A percentile compares a stretch with the other conserved stretches of the same genome.
These are phyloP conservation scores for Citrus maxima DNA, from an alignment of 345 rosid genomes.

Conservation along the genomic window DNA sequence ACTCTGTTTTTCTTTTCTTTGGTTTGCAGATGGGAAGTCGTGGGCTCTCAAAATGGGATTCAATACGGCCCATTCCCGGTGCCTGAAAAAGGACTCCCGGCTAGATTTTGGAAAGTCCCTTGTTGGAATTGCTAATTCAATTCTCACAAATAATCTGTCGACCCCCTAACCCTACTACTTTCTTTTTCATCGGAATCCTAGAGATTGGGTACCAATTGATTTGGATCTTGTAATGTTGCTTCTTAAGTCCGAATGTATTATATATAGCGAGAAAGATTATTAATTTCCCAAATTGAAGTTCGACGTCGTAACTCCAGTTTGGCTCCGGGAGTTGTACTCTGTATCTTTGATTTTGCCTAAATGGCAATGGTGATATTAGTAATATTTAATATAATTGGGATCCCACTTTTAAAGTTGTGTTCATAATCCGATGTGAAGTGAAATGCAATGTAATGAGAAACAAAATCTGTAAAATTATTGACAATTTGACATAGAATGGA, in stretches of 20 bases:
- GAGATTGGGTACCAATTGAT: neutral
- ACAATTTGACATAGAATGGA: neutral
- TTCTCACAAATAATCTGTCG: neutral
- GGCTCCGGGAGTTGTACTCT: neutral
- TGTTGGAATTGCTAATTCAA: neutral
- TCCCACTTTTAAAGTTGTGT: too few relatives aligned
- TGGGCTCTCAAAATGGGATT: conserved; percentile 57
- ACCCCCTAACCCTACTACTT: neutral
- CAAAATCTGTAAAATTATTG: too few relatives aligned
- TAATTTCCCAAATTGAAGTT: neutral
- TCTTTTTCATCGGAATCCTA: conserved; percentile 12
- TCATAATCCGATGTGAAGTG: too few relatives aligned
- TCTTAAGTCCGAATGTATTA: neutral
- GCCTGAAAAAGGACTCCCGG: conserved; percentile 71
- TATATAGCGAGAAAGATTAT: neutral
- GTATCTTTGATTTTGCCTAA: neutral
- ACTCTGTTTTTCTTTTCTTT: neutral
- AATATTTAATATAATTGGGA: too few relatives aligned
- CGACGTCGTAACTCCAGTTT: neutral
- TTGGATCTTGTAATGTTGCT: neutral
- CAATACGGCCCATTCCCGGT: conserved; percentile 87
- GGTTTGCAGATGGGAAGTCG: conserved; percentile 69
- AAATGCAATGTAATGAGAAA: too few relatives aligned
- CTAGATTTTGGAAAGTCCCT: conserved; percentile 52
- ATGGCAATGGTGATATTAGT: neutral